Evolutionary conservation across 2,329 filamentous ascomycete species (phyloP).

Genomic region (Ceratocystis ficicola): DNA sequence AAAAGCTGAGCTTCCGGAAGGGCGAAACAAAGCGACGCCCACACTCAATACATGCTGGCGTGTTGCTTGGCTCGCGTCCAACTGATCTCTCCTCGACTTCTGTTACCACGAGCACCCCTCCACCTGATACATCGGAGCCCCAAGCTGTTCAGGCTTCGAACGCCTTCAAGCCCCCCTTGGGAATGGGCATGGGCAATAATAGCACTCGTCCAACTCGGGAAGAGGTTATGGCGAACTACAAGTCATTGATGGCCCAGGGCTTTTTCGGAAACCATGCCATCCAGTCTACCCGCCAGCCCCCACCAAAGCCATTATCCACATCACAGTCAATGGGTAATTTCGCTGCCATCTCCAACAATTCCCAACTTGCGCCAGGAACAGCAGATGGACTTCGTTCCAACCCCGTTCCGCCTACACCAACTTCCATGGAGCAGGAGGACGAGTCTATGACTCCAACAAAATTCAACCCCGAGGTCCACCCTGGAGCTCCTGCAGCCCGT

Average conservation of each 20-base stretch:
- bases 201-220: slow-evolving; percentile 29
- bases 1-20: slow-evolving; percentile 26
- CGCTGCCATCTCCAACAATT: slow-evolving; percentile 17
- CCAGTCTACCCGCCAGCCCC: slow-evolving; percentile 41
- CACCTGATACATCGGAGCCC: neutral
- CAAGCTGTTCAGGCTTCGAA: neutral
- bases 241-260: slow-evolving; percentile 43
- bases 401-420: slow-evolving; percentile 21
- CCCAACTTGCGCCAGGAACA: slow-evolving; percentile 14
- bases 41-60: slow-evolving; percentile 19
- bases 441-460: slow-evolving; percentile 15
- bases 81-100: slow-evolving; percentile 2
- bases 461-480: slow-evolving; percentile 23
- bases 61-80: neutral
- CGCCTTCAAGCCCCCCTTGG: slow-evolving; percentile 2
- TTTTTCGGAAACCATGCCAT: slow-evolving; percentile 49
- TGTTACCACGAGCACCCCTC: neutral
- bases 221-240: slow-evolving; percentile 45
- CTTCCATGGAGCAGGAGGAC: slow-evolving; percentile 14
- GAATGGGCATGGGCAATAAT: slow-evolving; percentile 19
- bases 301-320: slow-evolving; percentile 24
- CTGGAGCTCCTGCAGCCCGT: slow-evolving; percentile 22
- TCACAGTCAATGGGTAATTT: slow-evolving; percentile 20
- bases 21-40: slow-evolving; percentile 18
- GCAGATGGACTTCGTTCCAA: slow-evolving; percentile 19